phyloP scores from a whole-genome alignment of 768 basidiomycete genomes.

The Boletellus ananas region DNA sequence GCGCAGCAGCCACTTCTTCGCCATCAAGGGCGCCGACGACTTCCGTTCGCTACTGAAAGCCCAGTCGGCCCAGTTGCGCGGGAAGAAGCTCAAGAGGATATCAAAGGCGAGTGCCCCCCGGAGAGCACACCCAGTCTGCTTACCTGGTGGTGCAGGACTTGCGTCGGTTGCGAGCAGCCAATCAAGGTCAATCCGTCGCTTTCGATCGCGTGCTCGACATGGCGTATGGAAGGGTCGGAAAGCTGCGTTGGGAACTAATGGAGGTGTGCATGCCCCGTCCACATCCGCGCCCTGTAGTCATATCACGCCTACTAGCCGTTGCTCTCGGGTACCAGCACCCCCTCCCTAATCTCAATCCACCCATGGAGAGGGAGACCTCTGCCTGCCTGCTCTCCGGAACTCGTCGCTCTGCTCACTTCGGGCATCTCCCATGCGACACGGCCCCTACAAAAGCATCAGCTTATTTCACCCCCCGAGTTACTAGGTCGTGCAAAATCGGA shows the following conservation, averaged over 20 bases:
- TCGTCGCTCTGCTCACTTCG: slow-evolving; percentile 60
- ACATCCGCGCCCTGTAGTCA: slow-evolving; percentile 1
- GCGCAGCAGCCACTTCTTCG: slow-evolving; percentile 56
- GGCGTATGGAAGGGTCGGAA: slow-evolving; percentile 76
- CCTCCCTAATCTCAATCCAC: slow-evolving; percentile 47
- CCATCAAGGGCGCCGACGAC: slow-evolving; percentile 55
- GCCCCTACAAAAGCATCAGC: slow-evolving; percentile 37
- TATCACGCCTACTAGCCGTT: slow-evolving; percentile 44
- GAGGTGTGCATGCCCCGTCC: slow-evolving; percentile 39
- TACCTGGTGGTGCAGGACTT: slow-evolving; percentile 41
- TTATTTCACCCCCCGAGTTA: slow-evolving; percentile 51
- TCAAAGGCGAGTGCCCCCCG: slow-evolving; percentile 40
- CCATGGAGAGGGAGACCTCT: slow-evolving; percentile 50
- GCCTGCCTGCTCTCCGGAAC: slow-evolving; percentile 61
- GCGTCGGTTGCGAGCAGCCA: slow-evolving; percentile 51
- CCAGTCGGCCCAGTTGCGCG: slow-evolving; percentile 28
- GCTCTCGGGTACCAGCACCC: slow-evolving; percentile 42
- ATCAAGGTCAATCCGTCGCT: slow-evolving; percentile 43
- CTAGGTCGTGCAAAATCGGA: slow-evolving; percentile 53
- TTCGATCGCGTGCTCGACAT: slow-evolving; percentile 59
- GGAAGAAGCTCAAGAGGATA: slow-evolving; percentile 46
- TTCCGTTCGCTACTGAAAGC: slow-evolving; percentile 45
- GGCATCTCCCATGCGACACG: slow-evolving; percentile 42
- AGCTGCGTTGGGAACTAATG: slow-evolving; percentile 63
- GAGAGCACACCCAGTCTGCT: not conserved